These are phyloP conservation scores for Hemisphaericaspora subhashii DNA, from an alignment of 1,139 yeast genomes.

Conservation along the genomic window DNA sequence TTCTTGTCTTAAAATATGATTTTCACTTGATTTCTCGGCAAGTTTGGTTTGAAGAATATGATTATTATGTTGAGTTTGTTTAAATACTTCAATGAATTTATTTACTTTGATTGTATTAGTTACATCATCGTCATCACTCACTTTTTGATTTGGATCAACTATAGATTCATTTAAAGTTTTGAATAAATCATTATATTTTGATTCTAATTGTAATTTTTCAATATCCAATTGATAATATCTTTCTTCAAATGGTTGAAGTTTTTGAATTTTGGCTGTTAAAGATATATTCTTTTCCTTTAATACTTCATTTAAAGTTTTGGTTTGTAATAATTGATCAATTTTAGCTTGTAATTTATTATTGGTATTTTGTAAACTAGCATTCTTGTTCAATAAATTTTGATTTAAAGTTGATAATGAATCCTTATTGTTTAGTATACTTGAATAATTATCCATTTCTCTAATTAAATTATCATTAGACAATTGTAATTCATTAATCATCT, in stretches of 20 bases:
- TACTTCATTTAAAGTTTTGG: conserved; percentile 40
- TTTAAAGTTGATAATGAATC: conserved; percentile 16
- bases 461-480: conserved; percentile 50
- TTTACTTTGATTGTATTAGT: conserved; percentile 23
- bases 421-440: conserved; percentile 13
- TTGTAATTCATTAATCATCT: conserved; percentile 19
- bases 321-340: conserved; percentile 35
- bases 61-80: conserved; percentile 38
- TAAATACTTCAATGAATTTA: conserved; percentile 34
- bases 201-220: conserved; percentile 49
- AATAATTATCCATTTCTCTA: conserved; percentile 31
- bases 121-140: conserved; percentile 15
- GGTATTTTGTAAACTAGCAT: conserved; percentile 30
- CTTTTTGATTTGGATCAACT: conserved; percentile 13
- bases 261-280: conserved; percentile 35
- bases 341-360: conserved; percentile 31
- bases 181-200: conserved; percentile 38
- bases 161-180: conserved; percentile 29
- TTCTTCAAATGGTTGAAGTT: conserved; percentile 46
- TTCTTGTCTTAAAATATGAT: conserved; percentile 24
- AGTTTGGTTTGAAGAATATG: conserved; percentile 39
- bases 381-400: conserved; percentile 29
- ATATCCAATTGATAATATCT: conserved; percentile 52
- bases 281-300: conserved; percentile 40
- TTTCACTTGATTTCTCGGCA: conserved; percentile 16